Conservation (phyloP, 768 basidiomycete genomes). For the Hydnum rufescens region DNA sequence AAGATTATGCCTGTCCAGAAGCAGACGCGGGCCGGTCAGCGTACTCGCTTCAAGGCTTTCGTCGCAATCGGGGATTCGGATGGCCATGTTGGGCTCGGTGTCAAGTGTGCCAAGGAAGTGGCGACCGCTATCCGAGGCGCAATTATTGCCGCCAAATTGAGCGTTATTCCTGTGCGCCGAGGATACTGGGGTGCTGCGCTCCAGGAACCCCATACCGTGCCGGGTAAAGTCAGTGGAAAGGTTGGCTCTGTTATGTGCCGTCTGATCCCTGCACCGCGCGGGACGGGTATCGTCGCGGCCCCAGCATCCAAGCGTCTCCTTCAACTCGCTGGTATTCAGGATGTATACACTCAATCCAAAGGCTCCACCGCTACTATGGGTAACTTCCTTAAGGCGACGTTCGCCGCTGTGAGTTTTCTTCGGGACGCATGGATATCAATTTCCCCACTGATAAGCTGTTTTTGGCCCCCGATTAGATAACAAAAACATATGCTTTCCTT, state of each 20-base stretch:
- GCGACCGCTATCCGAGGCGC: slow-evolving; percentile 98
- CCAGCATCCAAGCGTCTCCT: slow-evolving; percentile 92
- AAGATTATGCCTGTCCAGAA: slow-evolving; percentile 99
- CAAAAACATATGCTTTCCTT: slow-evolving; percentile 95
- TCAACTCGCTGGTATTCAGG: slow-evolving; percentile 94
- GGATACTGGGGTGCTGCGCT: slow-evolving; percentile 99
- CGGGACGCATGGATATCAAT: slow-evolving; percentile 4
- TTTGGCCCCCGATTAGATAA: slow-evolving; percentile 38
- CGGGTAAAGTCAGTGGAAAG: slow-evolving; percentile 96
- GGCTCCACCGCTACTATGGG: slow-evolving; percentile 98
- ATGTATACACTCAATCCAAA: slow-evolving; percentile 94
- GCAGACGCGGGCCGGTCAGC: slow-evolving; percentile 98
- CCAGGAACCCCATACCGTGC: slow-evolving; percentile 97
- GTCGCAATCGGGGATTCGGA: slow-evolving; percentile 98
- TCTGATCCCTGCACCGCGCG: slow-evolving; percentile 93
- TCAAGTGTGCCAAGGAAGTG: slow-evolving; percentile 99
- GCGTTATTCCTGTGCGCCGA: slow-evolving; percentile 92
- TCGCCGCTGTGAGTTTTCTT: slow-evolving; percentile 50
- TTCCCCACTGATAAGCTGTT: too few relatives aligned
- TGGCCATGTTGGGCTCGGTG: slow-evolving; percentile 96
- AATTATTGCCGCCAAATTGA: slow-evolving; percentile 96
- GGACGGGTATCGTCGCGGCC: slow-evolving; percentile 98
- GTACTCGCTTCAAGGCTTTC: slow-evolving; percentile 99
- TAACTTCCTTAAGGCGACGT: slow-evolving; percentile 96
- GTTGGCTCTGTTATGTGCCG: slow-evolving; percentile 99